Evolutionary conservation across 345 rosid species (phyloP), one percentile per base, ranked within the genome.

Genomic region (Heritiera fomes): DNA sequence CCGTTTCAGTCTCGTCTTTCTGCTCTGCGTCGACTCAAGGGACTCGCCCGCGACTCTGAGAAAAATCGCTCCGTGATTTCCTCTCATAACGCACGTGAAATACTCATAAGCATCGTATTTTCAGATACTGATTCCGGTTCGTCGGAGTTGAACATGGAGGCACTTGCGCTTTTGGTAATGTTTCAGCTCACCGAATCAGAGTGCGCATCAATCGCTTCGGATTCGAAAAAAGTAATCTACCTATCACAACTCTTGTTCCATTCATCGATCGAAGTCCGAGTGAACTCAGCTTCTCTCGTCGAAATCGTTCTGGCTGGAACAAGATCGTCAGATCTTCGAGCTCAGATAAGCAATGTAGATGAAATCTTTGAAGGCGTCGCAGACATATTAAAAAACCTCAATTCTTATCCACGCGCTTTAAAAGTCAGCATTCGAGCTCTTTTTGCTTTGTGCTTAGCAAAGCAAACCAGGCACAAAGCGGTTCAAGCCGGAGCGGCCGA

Each of bases 1-100:
- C 82, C 93, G 0, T 38, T 52, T 30, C 83, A 81, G 10, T 84
- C 94, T 66, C 93, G 97, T 61, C 89, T 92, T 71, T 75, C 98
- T 17, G 92, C 97, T 41, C 79, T 96, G 47, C 97, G 95, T 43
- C 91, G 97, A 0, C 90, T 96, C 49, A 87, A 91, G 69, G 92
- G 89, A 4, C 91, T 96, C 55, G 97, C 99, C 46, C 91, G 97
- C 11, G 99, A 96, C 80, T 90, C 94, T 59, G 99, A 94, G 11
- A 92, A 91, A 77, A 94, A 96, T 72, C 91, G 94, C 8, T 80
- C 88, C 12, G 50, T 92, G 66, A 91, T 96, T 76, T 85, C 93
- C 4, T 85, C 90, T 2, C 89, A 81, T n/a, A 87, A 93, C 85
- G 93, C 87, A 0, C 81, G 84, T 14, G 95, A 83, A 68, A 53